These are phyloP conservation scores for Boechera divaricarpa DNA, from an alignment of 345 rosid genomes.

Conservation along the genomic window DNA sequence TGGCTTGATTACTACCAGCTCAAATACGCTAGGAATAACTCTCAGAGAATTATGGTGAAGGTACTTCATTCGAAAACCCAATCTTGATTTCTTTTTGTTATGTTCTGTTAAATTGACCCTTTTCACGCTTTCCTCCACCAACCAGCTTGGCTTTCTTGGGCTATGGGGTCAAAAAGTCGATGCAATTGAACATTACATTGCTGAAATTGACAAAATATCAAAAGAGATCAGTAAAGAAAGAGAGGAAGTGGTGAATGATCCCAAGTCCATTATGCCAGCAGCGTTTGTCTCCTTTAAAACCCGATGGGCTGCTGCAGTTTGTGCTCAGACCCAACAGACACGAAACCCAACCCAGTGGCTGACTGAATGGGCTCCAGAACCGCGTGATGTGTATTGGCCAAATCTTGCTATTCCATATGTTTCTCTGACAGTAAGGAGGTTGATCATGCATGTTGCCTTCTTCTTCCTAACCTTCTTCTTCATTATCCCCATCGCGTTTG, in stretches of 20 bases:
- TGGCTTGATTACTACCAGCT: conserved; percentile 91
- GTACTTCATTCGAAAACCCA: conserved; percentile 44
- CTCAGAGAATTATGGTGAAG: conserved; percentile 65
- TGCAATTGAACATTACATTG: conserved; percentile 69
- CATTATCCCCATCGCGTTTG: conserved; percentile 88
- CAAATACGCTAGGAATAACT: conserved; percentile 61
- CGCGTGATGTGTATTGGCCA: conserved; percentile 88
- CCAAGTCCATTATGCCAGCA: conserved; percentile 84
- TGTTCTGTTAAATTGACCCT: conserved; percentile 18
- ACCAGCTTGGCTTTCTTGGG: conserved; percentile 92
- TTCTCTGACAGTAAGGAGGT: conserved; percentile 67
- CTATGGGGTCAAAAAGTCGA: conserved; percentile 81
- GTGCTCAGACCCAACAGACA: conserved; percentile 97
- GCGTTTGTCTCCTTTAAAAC: conserved; percentile 96
- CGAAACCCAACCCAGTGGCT: conserved; percentile 91
- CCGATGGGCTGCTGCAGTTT: conserved; percentile 98
- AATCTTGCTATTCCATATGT: conserved; percentile 93
- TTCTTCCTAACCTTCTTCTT: conserved; percentile 95
- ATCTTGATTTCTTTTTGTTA: background rate
- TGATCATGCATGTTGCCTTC: conserved; percentile 86
- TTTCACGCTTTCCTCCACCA: conserved; percentile 24
- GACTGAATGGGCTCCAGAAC: conserved; percentile 98
- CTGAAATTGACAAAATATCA: conserved; percentile 67
- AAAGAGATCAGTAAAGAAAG: conserved; percentile 75
- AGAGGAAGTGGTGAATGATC: conserved; percentile 70